These are phyloP conservation scores for Gaertneriomyces semiglobifer DNA, from an alignment of 192 early-diverging fungal genomes.

Conservation along the genomic window DNA sequence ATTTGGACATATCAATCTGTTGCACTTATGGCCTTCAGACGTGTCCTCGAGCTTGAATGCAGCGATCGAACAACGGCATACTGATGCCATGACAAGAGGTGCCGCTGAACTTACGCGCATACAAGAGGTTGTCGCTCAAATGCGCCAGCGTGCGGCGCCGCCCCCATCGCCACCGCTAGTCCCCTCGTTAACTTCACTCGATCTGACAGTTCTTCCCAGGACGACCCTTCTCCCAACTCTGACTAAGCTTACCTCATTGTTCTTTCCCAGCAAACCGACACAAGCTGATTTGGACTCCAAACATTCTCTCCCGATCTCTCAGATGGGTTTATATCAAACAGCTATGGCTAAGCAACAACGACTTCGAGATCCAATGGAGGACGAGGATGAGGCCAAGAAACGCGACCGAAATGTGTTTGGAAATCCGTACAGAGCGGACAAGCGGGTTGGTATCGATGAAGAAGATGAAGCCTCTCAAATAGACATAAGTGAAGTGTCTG, in stretches of 20 bases:
- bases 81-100: too few species aligned
- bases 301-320: conserved; percentile 65
- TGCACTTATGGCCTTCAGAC: conserved; percentile 33
- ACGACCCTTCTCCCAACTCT: too few species aligned
- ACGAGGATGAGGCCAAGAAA: conserved; percentile 58
- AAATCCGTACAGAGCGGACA: conserved; percentile 53
- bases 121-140: too few species aligned
- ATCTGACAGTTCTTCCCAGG: too few species aligned
- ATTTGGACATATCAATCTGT: conserved; percentile 31
- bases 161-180: too few species aligned
- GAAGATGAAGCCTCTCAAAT: conserved; percentile 24
- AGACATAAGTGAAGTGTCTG: conserved; percentile 7
- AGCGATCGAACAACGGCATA: too few species aligned
- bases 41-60: conserved; percentile 6
- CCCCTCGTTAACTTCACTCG: too few species aligned
- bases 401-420: conserved; percentile 68
- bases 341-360: conserved; percentile 56
- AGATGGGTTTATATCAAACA: conserved; percentile 67
- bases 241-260: too few species aligned
- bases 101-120: too few species aligned
- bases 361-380: conserved; percentile 62
- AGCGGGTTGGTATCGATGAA: conserved; percentile 18
- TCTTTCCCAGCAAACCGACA: background rate
- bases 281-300: conserved; percentile 42
- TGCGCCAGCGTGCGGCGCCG: too few species aligned